phyloP scores from a whole-genome alignment of 192 early-diverging fungal genomes.

The Coemansia asiatica region DNA sequence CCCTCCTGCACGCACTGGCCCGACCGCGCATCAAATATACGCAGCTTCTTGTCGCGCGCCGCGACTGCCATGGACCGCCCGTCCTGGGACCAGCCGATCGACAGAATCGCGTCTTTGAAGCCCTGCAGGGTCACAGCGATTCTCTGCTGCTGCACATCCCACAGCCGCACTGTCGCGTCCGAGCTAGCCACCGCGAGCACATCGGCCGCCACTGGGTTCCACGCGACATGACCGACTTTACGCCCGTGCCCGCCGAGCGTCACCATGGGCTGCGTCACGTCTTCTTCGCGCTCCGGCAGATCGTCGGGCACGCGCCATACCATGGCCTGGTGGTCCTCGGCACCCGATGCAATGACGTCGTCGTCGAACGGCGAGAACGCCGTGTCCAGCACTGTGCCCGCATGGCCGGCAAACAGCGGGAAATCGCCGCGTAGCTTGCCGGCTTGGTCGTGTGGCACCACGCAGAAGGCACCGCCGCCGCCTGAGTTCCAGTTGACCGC shows the following conservation, averaged over 20 bases:
- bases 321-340: constrained; percentile 90
- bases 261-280: constrained; percentile 74
- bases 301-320: constrained; percentile 92
- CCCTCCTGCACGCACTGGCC: constrained; percentile 78
- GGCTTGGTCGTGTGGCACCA: constrained; percentile 66
- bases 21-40: constrained; percentile 89
- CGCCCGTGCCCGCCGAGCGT: constrained; percentile 83
- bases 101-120: constrained; percentile 89
- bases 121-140: constrained; percentile 79
- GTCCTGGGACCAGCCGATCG: constrained; percentile 84
- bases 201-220: constrained; percentile 95
- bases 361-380: constrained; percentile 99
- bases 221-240: constrained; percentile 97
- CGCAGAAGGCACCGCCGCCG: constrained; percentile 94
- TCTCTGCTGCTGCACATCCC: constrained; percentile 87
- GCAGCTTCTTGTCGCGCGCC: constrained; percentile 95
- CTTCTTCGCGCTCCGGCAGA: constrained; percentile 64
- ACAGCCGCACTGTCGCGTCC: constrained; percentile 85
- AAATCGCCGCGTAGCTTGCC: constrained; percentile 89
- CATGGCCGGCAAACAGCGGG: constrained; percentile 91
- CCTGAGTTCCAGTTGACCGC: constrained; percentile 79
- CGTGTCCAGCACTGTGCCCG: constrained; percentile 93
- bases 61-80: constrained; percentile 85
- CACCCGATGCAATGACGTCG: constrained; percentile 84
- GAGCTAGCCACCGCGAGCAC: constrained; percentile 87